Evolutionary conservation across 345 rosid species (phyloP).

Genomic region (Reutealis trisperma): DNA sequence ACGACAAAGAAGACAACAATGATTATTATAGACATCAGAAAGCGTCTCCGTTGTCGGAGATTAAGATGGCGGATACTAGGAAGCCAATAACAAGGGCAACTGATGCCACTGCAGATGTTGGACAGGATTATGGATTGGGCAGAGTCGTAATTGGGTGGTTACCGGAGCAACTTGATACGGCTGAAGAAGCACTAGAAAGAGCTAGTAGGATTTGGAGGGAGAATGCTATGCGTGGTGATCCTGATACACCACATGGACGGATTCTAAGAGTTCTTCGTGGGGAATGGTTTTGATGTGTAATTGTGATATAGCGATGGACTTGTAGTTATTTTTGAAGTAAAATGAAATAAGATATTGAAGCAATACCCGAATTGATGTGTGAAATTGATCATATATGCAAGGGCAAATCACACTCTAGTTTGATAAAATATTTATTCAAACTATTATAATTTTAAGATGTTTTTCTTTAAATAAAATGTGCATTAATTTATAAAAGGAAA

Average conservation of each 20-base stretch:
- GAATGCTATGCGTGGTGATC: conserved; percentile 76
- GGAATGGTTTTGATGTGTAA: conserved; percentile 16
- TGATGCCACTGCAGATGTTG: conserved; percentile 16
- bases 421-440: too few relatives aligned
- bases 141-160: conserved; percentile 54
- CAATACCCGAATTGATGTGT: too few relatives aligned
- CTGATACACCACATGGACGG: conserved; percentile 68
- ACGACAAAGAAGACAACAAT: conserved; percentile 32
- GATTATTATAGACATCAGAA: conserved; percentile 57
- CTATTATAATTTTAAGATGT: too few relatives aligned
- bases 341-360: too few relatives aligned
- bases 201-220: conserved; percentile 57
- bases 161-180: conserved; percentile 80
- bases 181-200: conserved; percentile 65
- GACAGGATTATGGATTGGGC: conserved; percentile 11
- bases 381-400: too few relatives aligned
- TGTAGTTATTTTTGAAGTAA: too few relatives aligned
- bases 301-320: too few relatives aligned
- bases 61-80: conserved; percentile 66
- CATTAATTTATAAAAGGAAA: too few relatives aligned
- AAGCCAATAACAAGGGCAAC: conserved; percentile 77
- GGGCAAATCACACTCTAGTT: too few relatives aligned
- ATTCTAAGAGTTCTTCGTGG: conserved; percentile 47
- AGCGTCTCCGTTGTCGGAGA: conserved; percentile 73
- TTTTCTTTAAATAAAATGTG: too few relatives aligned